Evolutionary conservation across 495 filamentous ascomycete genomes (phyloP).

Genomic region (Platismatia glauca): DNA sequence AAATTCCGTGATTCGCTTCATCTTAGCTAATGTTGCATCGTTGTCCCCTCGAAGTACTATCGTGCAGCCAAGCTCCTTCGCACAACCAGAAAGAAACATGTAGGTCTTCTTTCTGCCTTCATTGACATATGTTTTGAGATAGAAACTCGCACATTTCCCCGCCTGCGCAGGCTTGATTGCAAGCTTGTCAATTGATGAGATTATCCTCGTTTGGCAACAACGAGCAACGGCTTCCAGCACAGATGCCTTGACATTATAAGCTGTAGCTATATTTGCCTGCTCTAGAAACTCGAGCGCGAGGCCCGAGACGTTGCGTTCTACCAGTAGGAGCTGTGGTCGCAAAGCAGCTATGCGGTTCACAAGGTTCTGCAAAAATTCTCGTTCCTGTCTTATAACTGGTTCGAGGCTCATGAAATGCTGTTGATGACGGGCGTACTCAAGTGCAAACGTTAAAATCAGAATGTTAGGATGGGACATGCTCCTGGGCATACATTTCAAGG

Average conservation of each 20-base stretch:
- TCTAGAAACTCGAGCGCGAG: constrained; percentile 80
- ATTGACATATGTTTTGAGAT: constrained; percentile 89
- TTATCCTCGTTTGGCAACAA: constrained; percentile 81
- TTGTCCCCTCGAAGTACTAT: constrained; percentile 84
- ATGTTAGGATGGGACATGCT: constrained; percentile 78
- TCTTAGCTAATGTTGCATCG: constrained; percentile 55
- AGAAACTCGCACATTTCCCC: constrained; percentile 76
- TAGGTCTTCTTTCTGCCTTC: constrained; percentile 81
- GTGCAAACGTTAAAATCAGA: constrained; percentile 85
- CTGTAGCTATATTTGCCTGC: constrained; percentile 81
- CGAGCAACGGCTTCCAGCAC: constrained; percentile 91
- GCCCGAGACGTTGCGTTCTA: constrained; percentile 83
- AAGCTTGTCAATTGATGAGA: constrained; percentile 92
- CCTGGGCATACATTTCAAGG: constrained; percentile 89
- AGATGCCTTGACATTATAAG: constrained; percentile 90
- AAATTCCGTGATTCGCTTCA: constrained; percentile 95
- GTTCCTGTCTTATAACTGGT: constrained; percentile 93
- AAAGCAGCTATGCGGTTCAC: constrained; percentile 86
- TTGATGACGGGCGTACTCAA: constrained; percentile 92
- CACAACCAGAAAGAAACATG: constrained; percentile 87
- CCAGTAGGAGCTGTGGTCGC: constrained; percentile 73
- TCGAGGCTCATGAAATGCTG: constrained; percentile 98
- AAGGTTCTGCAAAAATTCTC: constrained; percentile 86
- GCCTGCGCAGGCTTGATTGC: constrained; percentile 68
- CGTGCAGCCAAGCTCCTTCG: constrained; percentile 90